Conservation (phyloP, 1,284 basidiomycete species). For the Ustilago bromivora region DNA sequence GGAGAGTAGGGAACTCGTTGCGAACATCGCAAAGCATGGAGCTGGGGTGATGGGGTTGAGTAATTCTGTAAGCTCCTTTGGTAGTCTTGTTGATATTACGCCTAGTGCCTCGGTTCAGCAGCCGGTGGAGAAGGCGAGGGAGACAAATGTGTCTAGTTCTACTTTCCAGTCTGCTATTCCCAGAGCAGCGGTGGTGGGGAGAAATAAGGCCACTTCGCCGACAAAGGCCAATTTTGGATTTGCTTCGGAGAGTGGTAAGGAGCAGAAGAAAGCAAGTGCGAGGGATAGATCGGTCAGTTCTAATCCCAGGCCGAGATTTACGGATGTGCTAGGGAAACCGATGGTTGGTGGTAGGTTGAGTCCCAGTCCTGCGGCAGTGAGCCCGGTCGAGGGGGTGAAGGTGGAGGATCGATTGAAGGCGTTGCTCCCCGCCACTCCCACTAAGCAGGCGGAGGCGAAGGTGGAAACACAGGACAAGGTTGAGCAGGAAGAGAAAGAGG, state of each 20-base stretch:
- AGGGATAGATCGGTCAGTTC: constrained; percentile 44
- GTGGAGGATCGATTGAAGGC: constrained; percentile 59
- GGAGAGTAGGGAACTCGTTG: constrained; percentile 55
- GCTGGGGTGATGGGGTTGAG: constrained; percentile 15
- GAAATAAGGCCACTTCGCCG: constrained; percentile 30
- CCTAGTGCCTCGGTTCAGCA: constrained; percentile 21
- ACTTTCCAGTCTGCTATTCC: constrained; percentile 50
- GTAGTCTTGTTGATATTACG: constrained; percentile 33
- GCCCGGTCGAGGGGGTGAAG: constrained; percentile 24
- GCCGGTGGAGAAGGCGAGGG: constrained; percentile 11
- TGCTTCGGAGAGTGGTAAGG: constrained; percentile 25
- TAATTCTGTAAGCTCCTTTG: constrained; percentile 26
- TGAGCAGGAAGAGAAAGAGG: constrained; percentile 23
- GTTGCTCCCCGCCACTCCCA: constrained; percentile 24
- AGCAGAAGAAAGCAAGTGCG: constrained; percentile 8
- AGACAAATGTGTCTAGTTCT: constrained; percentile 47
- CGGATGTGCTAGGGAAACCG: constrained; percentile 57
- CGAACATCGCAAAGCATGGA: constrained; percentile 30
- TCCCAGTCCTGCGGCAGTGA: constrained; percentile 17
- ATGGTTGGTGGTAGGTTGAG: constrained; percentile 41
- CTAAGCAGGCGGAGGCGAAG: constrained; percentile 6
- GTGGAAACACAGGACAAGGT: constrained; percentile 3
- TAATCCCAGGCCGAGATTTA: constrained; percentile 55
- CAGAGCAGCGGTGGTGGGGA: not conserved
- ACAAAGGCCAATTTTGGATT: constrained; percentile 45